Conservation (phyloP, 768 basidiomycete genomes). For the Tremella mesenterica region DNA sequence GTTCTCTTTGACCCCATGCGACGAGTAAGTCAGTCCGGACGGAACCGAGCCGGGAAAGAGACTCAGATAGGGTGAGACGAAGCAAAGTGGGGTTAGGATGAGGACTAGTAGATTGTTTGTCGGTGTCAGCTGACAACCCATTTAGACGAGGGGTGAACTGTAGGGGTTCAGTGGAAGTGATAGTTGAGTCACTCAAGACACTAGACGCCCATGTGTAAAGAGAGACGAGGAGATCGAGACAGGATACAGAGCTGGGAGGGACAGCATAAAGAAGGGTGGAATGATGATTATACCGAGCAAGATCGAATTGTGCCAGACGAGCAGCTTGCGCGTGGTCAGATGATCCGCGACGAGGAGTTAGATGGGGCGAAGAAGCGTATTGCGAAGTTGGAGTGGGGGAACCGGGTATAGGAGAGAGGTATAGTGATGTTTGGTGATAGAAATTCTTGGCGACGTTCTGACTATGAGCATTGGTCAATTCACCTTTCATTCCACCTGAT, state of each 20-base stretch:
- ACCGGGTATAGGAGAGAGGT: slow-evolving; percentile 30
- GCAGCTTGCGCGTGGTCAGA: slow-evolving; percentile 26
- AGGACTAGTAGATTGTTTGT: slow-evolving; percentile 2
- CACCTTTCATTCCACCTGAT: too few species aligned
- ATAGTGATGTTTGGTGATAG: slow-evolving; percentile 35
- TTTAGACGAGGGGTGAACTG: not conserved
- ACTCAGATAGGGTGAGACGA: not conserved
- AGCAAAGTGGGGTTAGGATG: not conserved
- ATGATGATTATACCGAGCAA: slow-evolving; percentile 33
- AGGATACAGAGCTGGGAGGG: slow-evolving; percentile 30
- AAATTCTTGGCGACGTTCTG: slow-evolving; percentile 30
- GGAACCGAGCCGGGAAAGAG: slow-evolving; percentile 14
- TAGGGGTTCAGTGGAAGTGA: not conserved
- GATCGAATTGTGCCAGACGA: slow-evolving; percentile 30
- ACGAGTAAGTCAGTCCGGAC: slow-evolving; percentile 19
- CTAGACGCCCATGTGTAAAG: slow-evolving; percentile 31
- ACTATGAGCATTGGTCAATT: not conserved
- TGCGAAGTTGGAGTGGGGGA: not conserved
- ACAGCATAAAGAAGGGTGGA: slow-evolving; percentile 35
- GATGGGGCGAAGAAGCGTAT: not conserved
- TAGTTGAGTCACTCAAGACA: slow-evolving; percentile 17
- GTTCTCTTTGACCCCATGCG: slow-evolving; percentile 25
- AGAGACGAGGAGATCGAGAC: slow-evolving; percentile 31
- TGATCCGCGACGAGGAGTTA: not conserved
- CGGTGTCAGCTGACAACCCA: not conserved